Conservation (phyloP, 768 basidiomycete genomes). For the Tylopilus felleus region DNA sequence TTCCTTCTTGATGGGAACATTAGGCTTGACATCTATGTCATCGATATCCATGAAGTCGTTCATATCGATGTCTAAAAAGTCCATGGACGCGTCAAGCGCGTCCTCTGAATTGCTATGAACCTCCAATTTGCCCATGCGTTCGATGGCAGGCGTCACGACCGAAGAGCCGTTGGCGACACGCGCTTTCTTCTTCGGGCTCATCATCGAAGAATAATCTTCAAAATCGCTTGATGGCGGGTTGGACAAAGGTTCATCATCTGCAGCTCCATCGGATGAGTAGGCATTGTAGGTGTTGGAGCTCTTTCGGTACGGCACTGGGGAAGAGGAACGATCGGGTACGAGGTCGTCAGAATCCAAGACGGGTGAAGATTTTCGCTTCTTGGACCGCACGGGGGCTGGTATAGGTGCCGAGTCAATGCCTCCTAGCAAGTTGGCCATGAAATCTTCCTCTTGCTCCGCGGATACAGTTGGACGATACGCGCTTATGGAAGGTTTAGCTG, state of each 20-base stretch:
- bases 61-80: conserved; percentile 58
- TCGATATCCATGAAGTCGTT: conserved; percentile 56
- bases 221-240: conserved; percentile 41
- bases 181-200: conserved; percentile 70
- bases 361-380: conserved; percentile 69
- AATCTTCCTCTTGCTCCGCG: conserved; percentile 80
- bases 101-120: conserved; percentile 51
- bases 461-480: conserved; percentile 79
- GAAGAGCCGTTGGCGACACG: conserved; percentile 40
- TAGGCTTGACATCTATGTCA: conserved; percentile 48
- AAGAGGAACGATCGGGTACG: conserved; percentile 33
- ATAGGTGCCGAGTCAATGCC: conserved; percentile 55
- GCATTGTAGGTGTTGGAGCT: conserved; percentile 29
- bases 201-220: conserved; percentile 48
- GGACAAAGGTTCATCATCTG: conserved; percentile 23
- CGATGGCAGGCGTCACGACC: conserved; percentile 51
- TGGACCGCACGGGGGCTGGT: conserved; percentile 36
- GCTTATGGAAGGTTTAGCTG: conserved; percentile 58
- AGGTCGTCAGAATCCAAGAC: conserved; percentile 36
- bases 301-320: conserved; percentile 38
- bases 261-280: conserved; percentile 36
- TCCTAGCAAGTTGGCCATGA: conserved; percentile 81
- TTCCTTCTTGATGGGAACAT: conserved; percentile 29
- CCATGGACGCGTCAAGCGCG: conserved; percentile 47
- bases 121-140: conserved; percentile 56